Conservation (phyloP, 306 rosid genomes). For the Betula pendula region DNA sequence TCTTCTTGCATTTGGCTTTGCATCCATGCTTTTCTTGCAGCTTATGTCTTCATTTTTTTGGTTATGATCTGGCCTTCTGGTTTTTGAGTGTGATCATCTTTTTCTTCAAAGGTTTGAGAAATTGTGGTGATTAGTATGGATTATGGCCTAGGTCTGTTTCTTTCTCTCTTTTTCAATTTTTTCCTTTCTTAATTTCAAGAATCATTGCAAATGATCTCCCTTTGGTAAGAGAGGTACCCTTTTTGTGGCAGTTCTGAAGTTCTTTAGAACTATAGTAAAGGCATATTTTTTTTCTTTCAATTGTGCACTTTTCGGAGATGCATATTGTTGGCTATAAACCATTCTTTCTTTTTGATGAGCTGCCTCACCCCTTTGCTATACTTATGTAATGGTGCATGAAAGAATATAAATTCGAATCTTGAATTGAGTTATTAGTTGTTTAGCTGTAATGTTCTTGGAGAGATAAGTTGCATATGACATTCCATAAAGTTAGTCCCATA, state of each 20-base stretch:
- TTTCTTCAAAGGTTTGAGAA: background rate
- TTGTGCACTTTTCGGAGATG: background rate
- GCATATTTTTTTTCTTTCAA: background rate
- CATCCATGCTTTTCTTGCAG: constrained; percentile 24
- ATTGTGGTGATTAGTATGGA: constrained; percentile 20
- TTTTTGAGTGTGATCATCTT: background rate
- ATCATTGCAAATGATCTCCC: background rate
- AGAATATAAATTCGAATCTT: background rate
- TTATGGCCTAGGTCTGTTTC: constrained; percentile 14
- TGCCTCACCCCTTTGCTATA: background rate
- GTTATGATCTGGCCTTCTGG: background rate
- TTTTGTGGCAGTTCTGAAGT: background rate
- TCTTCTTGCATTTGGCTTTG: constrained; percentile 11
- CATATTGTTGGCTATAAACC: background rate
- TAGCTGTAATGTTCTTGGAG: background rate
- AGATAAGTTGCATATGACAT: no score
- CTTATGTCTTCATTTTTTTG: background rate
- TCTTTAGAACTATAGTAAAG: background rate
- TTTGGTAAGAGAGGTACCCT: background rate
- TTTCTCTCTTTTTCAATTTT: background rate
- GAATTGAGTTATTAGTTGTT: background rate
- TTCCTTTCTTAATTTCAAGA: background rate
- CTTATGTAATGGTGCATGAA: background rate
- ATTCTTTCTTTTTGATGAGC: background rate
- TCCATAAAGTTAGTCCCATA: no score